A percentile compares a stretch with the other conserved stretches of the same genome.
Evolutionary conservation across 257 asterid species (phyloP).

Genomic region (Solanum pinnatisectum): DNA sequence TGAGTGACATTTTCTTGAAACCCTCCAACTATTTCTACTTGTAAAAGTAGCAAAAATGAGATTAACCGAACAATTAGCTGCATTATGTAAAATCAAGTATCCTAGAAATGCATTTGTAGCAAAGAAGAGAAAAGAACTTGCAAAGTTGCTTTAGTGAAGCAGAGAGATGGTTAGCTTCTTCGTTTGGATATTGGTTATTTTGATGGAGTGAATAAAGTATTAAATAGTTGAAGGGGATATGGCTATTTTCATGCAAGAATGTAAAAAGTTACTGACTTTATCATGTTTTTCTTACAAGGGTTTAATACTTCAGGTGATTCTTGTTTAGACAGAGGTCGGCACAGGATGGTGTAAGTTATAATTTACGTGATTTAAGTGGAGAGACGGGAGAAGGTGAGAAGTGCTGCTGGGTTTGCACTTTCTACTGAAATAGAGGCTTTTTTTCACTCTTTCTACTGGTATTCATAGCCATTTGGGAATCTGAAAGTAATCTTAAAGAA

Average conservation of each 20-base stretch:
- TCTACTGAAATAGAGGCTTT: neutral
- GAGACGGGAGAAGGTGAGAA: neutral
- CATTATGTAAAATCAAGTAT: neutral
- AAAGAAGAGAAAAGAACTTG: neutral
- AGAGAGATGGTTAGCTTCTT: neutral
- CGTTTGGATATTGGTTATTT: neutral
- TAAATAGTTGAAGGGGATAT: neutral
- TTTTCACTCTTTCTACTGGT: neutral
- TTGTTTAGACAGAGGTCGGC: neutral
- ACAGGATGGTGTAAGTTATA: neutral
- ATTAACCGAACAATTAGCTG: neutral
- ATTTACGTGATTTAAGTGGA: neutral
- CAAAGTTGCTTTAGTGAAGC: neutral
- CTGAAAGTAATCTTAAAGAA: neutral
- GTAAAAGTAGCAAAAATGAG: neutral
- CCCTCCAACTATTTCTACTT: neutral
- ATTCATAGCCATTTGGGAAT: neutral
- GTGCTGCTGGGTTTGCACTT: neutral
- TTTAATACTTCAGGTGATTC: neutral
- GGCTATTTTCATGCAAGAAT: neutral
- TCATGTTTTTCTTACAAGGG: neutral
- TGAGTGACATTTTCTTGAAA: constrained; percentile 9
- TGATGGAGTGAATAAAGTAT: neutral
- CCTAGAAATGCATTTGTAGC: neutral
- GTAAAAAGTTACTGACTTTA: neutral